A percentile compares a stretch with the other conserved stretches of the same genome.
These are phyloP conservation scores for Ogataea parapolymorpha DNA, from an alignment of 805 yeast species.

Conservation along the genomic window DNA sequence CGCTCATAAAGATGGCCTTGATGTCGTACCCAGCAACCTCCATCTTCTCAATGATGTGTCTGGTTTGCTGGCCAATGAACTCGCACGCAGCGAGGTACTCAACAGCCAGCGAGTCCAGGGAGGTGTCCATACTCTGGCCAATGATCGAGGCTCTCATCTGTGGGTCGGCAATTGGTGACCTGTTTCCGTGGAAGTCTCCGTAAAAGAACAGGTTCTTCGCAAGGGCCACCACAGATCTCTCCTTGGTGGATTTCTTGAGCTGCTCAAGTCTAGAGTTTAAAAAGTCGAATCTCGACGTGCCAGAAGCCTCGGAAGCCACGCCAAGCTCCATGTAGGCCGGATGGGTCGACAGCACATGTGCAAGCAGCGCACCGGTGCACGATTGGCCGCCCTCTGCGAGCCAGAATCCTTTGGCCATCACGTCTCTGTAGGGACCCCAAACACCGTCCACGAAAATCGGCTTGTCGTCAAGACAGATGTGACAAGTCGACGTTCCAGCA, in stretches of 20 bases:
- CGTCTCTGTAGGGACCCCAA: conserved; percentile 98
- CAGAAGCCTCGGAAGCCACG: conserved; percentile 62
- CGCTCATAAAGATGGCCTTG: conserved; percentile 79
- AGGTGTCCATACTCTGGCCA: conserved; percentile 88
- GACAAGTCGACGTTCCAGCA: conserved; percentile 98
- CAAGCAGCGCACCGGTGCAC: conserved; percentile 91
- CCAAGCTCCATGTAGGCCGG: conserved; percentile 80
- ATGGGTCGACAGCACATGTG: conserved; percentile 82
- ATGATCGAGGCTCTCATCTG: conserved; percentile 87
- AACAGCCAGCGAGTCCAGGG: conserved; percentile 79
- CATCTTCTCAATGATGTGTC: conserved; percentile 90
- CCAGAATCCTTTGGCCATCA: conserved; percentile 87
- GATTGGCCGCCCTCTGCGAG: conserved; percentile 99
- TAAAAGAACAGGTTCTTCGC: conserved; percentile 87
- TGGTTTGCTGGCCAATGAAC: conserved; percentile 95
- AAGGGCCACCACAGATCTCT: conserved; percentile 72
- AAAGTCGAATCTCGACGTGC: conserved; percentile 75
- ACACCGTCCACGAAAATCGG: conserved; percentile 93
- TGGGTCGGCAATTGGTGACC: conserved; percentile 97
- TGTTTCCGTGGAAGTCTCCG: conserved; percentile 95
- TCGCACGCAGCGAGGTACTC: conserved; percentile 93
- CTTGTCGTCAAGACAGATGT: conserved; percentile 78
- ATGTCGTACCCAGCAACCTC: conserved; percentile 74
- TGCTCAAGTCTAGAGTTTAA: conserved; percentile 73
- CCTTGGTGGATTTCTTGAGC: conserved; percentile 51